Evolutionary conservation across 1,284 basidiomycete species (phyloP).

Genomic region (Mycena citricolor): DNA sequence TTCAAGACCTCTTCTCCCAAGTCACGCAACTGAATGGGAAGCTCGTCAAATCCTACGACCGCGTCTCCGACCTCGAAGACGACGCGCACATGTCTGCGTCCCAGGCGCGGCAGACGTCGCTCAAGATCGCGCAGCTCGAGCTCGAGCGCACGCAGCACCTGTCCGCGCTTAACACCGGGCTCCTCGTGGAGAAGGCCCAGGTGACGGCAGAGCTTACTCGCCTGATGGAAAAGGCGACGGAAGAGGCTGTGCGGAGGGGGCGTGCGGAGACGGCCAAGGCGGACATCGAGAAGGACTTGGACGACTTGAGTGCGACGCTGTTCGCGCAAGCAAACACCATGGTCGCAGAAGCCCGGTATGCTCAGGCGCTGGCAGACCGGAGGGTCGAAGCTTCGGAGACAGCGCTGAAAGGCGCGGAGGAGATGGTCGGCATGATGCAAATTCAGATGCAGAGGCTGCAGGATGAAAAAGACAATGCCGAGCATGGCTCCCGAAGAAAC

Average conservation of each 20-base stretch:
- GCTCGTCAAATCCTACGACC: conserved; percentile 89
- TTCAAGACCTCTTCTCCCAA: conserved; percentile 86
- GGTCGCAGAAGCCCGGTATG: conserved; percentile 89
- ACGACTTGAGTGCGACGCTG: conserved; percentile 87
- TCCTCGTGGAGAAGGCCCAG: conserved; percentile 89
- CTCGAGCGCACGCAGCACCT: conserved; percentile 77
- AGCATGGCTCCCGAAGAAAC: conserved; percentile 50
- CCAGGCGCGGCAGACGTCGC: conserved; percentile 54
- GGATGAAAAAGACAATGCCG: conserved; percentile 60
- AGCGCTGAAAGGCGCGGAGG: conserved; percentile 82
- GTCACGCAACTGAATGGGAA: conserved; percentile 90
- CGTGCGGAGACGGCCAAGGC: conserved; percentile 83
- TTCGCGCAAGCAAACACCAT: conserved; percentile 90
- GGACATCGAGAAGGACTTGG: conserved; percentile 87
- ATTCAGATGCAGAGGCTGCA: conserved; percentile 76
- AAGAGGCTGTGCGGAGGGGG: conserved; percentile 89
- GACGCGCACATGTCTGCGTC: conserved; percentile 71
- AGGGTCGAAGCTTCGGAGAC: conserved; percentile 82
- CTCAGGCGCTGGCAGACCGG: conserved; percentile 73
- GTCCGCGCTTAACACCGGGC: conserved; percentile 79
- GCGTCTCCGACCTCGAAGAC: conserved; percentile 92
- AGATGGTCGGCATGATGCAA: conserved; percentile 84
- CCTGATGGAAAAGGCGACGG: conserved; percentile 91
- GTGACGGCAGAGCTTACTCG: conserved; percentile 91
- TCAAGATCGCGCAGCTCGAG: conserved; percentile 71